Percentiles rank a stretch among this genome's conserved stretches.
Evolutionary conservation across 2,329 filamentous ascomycete genomes (phyloP).

Genomic region (Xylaria hypoxylon): DNA sequence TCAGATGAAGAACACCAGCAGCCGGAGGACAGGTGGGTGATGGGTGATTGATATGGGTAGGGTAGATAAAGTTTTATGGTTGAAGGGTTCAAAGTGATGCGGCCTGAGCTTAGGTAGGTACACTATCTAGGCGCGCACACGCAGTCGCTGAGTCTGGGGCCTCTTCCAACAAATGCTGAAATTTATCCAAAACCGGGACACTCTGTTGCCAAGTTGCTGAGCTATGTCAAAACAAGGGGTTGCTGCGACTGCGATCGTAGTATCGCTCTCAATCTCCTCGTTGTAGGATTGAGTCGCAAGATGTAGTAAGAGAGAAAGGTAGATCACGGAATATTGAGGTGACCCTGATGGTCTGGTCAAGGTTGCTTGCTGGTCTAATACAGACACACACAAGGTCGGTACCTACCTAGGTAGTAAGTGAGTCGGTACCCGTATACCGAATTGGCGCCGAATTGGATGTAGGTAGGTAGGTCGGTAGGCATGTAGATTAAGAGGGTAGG

Average conservation of each 20-base stretch:
- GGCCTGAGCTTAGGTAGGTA: background rate
- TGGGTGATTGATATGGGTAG: background rate
- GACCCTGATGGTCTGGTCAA: background rate
- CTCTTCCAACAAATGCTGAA: background rate
- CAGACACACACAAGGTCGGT: background rate
- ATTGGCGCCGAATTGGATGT: too few species aligned
- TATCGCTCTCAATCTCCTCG: slow-evolving; percentile 8
- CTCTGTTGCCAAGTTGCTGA: background rate
- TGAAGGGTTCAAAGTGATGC: background rate
- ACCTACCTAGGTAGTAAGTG: background rate
- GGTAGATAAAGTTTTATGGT: background rate
- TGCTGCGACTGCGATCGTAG: background rate
- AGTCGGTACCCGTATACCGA: too few species aligned
- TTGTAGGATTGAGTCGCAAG: background rate
- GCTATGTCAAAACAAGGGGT: slow-evolving; percentile 1
- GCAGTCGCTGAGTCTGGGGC: background rate
- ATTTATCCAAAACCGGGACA: background rate
- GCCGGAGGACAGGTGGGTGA: background rate
- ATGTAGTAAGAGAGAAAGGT: background rate
- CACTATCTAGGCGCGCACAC: too few species aligned
- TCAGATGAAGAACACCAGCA: slow-evolving; percentile 1
- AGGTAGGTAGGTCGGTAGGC: background rate
- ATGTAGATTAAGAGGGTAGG: background rate
- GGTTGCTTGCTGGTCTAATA: background rate
- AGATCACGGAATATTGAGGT: background rate